Evolutionary conservation across 2,329 filamentous ascomycete species (phyloP).

Genomic region (Ophiosphaerella korrae): DNA sequence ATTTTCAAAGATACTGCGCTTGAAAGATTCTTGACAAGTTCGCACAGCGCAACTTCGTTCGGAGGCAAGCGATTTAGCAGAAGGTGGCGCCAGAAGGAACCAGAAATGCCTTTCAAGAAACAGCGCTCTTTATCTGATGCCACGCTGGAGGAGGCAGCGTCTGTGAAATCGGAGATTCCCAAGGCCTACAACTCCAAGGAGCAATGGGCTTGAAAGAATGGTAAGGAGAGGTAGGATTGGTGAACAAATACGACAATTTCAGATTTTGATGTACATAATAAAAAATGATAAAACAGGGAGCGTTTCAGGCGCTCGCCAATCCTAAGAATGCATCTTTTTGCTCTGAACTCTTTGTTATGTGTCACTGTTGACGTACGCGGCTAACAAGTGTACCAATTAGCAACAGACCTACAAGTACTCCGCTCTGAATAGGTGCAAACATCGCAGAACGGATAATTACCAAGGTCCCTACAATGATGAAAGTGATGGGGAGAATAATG

Average conservation of each 20-base stretch:
- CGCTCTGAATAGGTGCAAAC: constrained; percentile 62
- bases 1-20: constrained; percentile 14
- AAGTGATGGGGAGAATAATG: constrained; percentile 58
- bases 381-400: constrained; percentile 53
- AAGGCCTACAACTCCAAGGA: background rate
- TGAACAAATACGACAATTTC: no score
- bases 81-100: constrained; percentile 2
- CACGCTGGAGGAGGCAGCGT: background rate
- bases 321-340: no score
- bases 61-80: constrained; percentile 10
- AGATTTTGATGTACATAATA: no score
- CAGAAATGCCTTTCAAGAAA: background rate
- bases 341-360: no score
- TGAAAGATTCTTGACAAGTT: constrained; percentile 16
- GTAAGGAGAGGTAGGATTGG: no score
- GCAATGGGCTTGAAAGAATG: background rate
- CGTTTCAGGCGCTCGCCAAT: no score
- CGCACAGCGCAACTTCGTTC: constrained; percentile 6
- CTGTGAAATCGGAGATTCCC: background rate
- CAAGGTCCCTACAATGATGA: constrained; percentile 64
- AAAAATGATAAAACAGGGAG: no score
- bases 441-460: constrained; percentile 64
- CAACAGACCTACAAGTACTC: constrained; percentile 60
- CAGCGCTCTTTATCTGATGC: background rate
- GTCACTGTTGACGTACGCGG: constrained; percentile 20